Percentiles rank a stretch among this genome's conserved stretches.
These are phyloP conservation scores for Magnolia changhungtana DNA, from an alignment of 164 flowering plant genomes.

Conservation along the genomic window DNA sequence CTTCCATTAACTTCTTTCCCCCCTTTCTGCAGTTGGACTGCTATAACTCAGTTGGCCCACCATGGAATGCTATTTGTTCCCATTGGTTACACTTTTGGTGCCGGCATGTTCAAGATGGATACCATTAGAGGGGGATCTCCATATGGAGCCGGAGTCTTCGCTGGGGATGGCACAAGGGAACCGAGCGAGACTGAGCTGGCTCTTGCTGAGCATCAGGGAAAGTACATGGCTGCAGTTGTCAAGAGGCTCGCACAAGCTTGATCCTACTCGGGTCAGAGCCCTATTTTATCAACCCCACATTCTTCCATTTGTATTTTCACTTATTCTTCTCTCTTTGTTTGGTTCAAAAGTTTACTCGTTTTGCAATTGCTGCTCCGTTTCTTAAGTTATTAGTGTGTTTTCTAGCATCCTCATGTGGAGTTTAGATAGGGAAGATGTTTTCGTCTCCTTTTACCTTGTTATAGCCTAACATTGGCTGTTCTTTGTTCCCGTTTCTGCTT, in stretches of 20 bases:
- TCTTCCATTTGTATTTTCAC: not conserved
- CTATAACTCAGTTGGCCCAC: conserved; percentile 62
- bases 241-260: conserved; percentile 39
- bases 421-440: not conserved
- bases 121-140: conserved; percentile 69
- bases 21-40: conserved; percentile 56
- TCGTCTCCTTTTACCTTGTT: not conserved
- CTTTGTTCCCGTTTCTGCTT: not conserved
- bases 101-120: conserved; percentile 69
- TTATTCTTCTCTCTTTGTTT: not conserved
- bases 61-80: conserved; percentile 82
- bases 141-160: conserved; percentile 65
- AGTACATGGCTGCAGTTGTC: conserved; percentile 60
- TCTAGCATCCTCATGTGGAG: not conserved
- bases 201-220: conserved; percentile 75
- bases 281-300: not conserved
- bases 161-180: conserved; percentile 65
- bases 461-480: not conserved
- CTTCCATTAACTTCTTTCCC: not conserved
- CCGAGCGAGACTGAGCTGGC: conserved; percentile 60
- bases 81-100: conserved; percentile 75
- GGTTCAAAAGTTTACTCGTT: not conserved
- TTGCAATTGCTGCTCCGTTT: not conserved
- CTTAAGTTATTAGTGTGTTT: not conserved
- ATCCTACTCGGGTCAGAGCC: not conserved